A percentile compares a stretch with the other conserved stretches of the same genome.
Conservation (phyloP, 257 asterid species). For the Handroanthus guayacan region DNA sequence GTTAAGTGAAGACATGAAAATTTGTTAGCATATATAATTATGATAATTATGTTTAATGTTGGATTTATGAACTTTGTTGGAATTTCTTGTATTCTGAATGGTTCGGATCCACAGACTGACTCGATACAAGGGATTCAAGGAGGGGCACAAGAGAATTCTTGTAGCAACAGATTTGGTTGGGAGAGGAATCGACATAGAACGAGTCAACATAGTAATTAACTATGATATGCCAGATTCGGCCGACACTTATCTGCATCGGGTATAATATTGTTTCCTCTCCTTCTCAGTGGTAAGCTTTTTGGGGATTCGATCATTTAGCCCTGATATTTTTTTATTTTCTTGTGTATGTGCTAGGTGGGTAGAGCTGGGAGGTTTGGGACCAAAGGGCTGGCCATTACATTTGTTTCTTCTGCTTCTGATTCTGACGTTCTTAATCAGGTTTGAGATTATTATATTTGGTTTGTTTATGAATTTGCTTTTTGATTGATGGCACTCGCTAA, state of each 20-base stretch:
- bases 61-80: neutral
- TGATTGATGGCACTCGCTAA: neutral
- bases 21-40: neutral
- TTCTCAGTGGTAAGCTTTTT: neutral
- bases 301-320: neutral
- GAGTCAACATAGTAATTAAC: slow-evolving; percentile 92
- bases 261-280: slow-evolving; percentile 30
- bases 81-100: neutral
- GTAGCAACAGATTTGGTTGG: slow-evolving; percentile 98
- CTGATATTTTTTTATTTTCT: slow-evolving; percentile 6
- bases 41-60: neutral
- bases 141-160: slow-evolving; percentile 92
- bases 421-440: slow-evolving; percentile 96
- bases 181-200: slow-evolving; percentile 92
- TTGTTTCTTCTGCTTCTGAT: slow-evolving; percentile 92
- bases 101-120: slow-evolving; percentile 63
- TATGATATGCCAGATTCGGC: slow-evolving; percentile 99
- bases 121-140: slow-evolving; percentile 91
- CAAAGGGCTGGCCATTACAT: slow-evolving; percentile 93
- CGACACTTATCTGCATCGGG: slow-evolving; percentile 92
- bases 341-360: slow-evolving; percentile 67
- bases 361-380: slow-evolving; percentile 97
- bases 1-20: neutral
- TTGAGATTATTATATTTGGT: neutral
- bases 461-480: neutral